phyloP scores from a whole-genome alignment of 495 filamentous ascomycete genomes.

The Penicillium waksmanii region DNA sequence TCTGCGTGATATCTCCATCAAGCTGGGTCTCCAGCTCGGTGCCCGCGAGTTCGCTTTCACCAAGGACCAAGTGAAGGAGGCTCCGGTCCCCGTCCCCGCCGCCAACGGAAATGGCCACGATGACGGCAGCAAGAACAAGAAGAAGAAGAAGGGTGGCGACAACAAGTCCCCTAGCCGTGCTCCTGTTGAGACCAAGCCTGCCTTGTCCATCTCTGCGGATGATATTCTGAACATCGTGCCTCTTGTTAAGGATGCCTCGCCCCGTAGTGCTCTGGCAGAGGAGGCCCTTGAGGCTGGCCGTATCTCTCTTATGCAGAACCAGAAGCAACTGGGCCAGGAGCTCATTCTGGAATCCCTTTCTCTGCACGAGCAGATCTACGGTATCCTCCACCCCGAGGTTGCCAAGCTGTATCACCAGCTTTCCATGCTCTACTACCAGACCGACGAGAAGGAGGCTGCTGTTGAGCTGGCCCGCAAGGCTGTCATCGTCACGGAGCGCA shows the following conservation, averaged over 20 bases:
- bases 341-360: constrained; percentile 93
- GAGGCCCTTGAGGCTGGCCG: constrained; percentile 95
- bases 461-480: constrained; percentile 96
- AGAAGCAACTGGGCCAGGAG: constrained; percentile 95
- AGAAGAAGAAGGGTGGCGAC: constrained; percentile 64
- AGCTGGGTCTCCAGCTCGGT: constrained; percentile 87
- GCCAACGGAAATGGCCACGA: constrained; percentile 41
- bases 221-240: constrained; percentile 92
- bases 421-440: constrained; percentile 92
- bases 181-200: constrained; percentile 39
- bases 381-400: constrained; percentile 95
- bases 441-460: constrained; percentile 93
- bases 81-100: constrained; percentile 54
- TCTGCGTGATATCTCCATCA: constrained; percentile 85
- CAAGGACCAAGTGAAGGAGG: constrained; percentile 45
- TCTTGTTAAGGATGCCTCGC: constrained; percentile 89
- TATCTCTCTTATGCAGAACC: constrained; percentile 90
- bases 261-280: constrained; percentile 86
- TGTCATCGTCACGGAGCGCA: constrained; percentile 93
- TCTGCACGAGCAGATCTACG: constrained; percentile 98
- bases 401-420: constrained; percentile 92
- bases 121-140: constrained; percentile 76
- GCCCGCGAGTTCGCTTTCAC: constrained; percentile 80
- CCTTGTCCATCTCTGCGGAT: constrained; percentile 70
- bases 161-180: constrained; percentile 56